Conservation (phyloP, 2,329 filamentous ascomycete genomes). For the Neurospora sp. region DNA sequence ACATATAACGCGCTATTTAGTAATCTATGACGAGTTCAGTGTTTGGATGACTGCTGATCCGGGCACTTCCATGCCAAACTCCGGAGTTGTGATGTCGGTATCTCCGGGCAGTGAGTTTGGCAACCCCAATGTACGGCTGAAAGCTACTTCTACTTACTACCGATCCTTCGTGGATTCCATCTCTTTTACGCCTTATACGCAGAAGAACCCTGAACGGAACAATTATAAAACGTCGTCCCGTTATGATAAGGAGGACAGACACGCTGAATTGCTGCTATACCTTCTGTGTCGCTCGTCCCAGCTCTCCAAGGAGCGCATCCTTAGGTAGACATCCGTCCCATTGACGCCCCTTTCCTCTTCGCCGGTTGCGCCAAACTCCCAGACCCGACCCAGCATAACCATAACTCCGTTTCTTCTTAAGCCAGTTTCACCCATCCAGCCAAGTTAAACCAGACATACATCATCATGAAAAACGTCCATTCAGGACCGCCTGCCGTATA, state of each 20-base stretch:
- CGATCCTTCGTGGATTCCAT: too few relatives aligned
- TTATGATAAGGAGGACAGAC: not conserved
- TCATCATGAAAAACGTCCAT: not conserved
- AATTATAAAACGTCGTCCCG: not conserved
- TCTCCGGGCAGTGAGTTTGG: too few relatives aligned
- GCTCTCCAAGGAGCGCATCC: not conserved
- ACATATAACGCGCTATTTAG: too few relatives aligned
- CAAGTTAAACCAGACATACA: not conserved
- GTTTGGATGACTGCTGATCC: too few relatives aligned
- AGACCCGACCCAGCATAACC: not conserved
- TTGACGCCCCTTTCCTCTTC: not conserved
- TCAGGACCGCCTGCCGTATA: not conserved
- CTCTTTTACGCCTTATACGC: too few relatives aligned
- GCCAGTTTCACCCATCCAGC: not conserved
- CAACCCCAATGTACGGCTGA: too few relatives aligned
- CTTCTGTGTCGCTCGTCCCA: too few relatives aligned
- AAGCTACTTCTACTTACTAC: too few relatives aligned
- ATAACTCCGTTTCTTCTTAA: not conserved
- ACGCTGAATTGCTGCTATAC: not conserved
- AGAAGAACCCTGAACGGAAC: too few relatives aligned
- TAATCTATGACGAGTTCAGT: too few relatives aligned
- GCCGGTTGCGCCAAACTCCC: not conserved
- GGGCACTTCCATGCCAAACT: too few relatives aligned
- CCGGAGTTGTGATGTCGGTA: too few relatives aligned
- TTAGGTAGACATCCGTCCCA: not conserved